Conservation (phyloP, 1,139 yeast species). For the Geotrichum bryndzae region DNA sequence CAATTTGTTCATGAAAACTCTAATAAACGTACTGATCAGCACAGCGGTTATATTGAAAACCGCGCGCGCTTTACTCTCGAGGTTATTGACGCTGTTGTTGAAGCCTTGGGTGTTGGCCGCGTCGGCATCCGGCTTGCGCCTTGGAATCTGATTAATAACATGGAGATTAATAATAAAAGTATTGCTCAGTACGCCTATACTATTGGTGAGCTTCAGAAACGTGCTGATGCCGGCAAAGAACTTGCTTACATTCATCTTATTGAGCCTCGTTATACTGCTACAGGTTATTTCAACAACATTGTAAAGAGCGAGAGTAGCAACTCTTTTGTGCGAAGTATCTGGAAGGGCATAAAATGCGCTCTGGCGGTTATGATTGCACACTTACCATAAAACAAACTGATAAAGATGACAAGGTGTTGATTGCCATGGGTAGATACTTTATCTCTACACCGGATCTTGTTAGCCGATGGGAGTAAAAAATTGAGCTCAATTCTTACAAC, state of each 20-base stretch:
- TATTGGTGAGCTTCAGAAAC: slow-evolving; percentile 28
- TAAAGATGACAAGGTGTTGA: slow-evolving; percentile 37
- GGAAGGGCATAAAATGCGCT: slow-evolving; percentile 41
- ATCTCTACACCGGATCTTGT: slow-evolving; percentile 8
- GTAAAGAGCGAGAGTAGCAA: slow-evolving; percentile 1
- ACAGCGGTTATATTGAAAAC: slow-evolving; percentile 64
- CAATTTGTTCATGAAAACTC: slow-evolving; percentile 48
- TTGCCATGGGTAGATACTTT: slow-evolving; percentile 26
- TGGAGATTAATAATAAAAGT: neutral
- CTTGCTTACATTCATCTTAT: slow-evolving; percentile 51
- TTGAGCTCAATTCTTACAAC: neutral
- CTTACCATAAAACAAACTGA: slow-evolving; percentile 27
- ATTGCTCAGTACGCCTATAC: slow-evolving; percentile 29
- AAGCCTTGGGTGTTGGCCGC: slow-evolving; percentile 45
- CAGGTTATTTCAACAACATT: neutral
- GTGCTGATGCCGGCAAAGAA: slow-evolving; percentile 34
- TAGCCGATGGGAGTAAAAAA: neutral
- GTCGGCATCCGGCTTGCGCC: slow-evolving; percentile 60
- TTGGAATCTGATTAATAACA: slow-evolving; percentile 37
- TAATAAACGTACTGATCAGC: slow-evolving; percentile 59
- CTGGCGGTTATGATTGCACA: slow-evolving; percentile 37
- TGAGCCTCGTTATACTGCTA: slow-evolving; percentile 39
- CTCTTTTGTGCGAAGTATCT: slow-evolving; percentile 23
- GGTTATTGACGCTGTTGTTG: slow-evolving; percentile 46
- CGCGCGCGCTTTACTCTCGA: slow-evolving; percentile 54